These are phyloP conservation scores for Macrophomina tecta DNA, from an alignment of 2,329 filamentous ascomycete species.

Conservation along the genomic window DNA sequence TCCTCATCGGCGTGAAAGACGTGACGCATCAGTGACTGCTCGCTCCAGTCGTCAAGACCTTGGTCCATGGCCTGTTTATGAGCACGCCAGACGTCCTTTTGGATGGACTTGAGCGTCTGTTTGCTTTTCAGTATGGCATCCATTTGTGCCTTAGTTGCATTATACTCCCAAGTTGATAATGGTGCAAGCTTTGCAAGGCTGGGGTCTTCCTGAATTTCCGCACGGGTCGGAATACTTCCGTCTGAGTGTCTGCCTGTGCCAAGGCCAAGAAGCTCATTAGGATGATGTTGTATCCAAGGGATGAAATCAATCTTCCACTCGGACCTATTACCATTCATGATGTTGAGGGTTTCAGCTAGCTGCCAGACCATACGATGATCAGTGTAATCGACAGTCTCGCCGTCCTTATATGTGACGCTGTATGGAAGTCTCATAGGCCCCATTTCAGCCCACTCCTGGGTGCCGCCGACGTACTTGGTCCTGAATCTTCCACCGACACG, in stretches of 20 bases:
- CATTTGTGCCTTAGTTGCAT: slow-evolving; percentile 5
- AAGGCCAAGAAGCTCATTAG: slow-evolving; percentile 12
- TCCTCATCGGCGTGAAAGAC: slow-evolving; percentile 15
- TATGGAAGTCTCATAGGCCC: slow-evolving; percentile 11
- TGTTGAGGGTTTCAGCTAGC: slow-evolving; percentile 9
- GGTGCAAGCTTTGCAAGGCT: slow-evolving; percentile 4
- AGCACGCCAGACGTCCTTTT: not conserved
- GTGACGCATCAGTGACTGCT: slow-evolving; percentile 13
- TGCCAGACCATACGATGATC: slow-evolving; percentile 21
- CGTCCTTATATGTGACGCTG: slow-evolving; percentile 14
- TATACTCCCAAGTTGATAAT: not conserved
- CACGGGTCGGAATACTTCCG: slow-evolving; percentile 11
- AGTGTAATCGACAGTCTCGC: slow-evolving; percentile 17
- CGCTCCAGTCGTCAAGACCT: slow-evolving; percentile 14
- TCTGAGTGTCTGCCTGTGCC: slow-evolving; percentile 13
- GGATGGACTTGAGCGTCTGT: not conserved
- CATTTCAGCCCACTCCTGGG: slow-evolving; percentile 22
- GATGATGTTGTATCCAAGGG: slow-evolving; percentile 17
- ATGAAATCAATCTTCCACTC: slow-evolving; percentile 18
- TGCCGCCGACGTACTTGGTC: slow-evolving; percentile 8
- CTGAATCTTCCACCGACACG: slow-evolving; percentile 14
- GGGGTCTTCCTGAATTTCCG: slow-evolving; percentile 1
- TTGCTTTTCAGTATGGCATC: slow-evolving; percentile 9
- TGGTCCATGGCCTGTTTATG: slow-evolving; percentile 15
- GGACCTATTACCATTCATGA: slow-evolving; percentile 7